Evolutionary conservation across 176 grass and related monocot genomes (phyloP).

Genomic region (Eremochloa ophiuroides): DNA sequence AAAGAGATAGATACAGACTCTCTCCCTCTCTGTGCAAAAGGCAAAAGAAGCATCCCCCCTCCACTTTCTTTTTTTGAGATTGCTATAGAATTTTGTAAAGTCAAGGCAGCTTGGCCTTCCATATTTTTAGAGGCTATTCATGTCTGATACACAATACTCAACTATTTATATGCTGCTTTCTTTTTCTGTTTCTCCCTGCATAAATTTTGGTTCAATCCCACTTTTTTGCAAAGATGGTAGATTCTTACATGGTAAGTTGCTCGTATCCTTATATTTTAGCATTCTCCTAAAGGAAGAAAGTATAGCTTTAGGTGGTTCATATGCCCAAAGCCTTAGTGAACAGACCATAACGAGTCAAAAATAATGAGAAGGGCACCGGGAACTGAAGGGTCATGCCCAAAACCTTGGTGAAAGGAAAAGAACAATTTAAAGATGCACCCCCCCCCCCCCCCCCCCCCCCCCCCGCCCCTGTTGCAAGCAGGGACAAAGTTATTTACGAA

Average conservation of each 20-base stretch:
- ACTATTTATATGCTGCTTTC: no score
- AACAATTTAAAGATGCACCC: not conserved
- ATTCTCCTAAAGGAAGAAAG: no score
- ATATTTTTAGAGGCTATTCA: not conserved
- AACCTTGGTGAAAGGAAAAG: constrained; percentile 37
- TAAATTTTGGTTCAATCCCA: no score
- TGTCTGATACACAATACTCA: no score
- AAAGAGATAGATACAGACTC: not conserved
- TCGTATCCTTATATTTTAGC: no score
- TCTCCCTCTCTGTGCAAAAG: no score
- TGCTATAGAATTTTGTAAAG: not conserved
- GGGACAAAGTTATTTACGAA: constrained; percentile 10
- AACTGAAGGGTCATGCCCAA: not conserved
- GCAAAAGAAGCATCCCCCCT: not conserved
- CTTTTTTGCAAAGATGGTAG: no score
- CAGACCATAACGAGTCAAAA: not conserved
- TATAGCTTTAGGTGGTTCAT: no score
- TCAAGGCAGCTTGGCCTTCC: no score
- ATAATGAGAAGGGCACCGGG: not conserved
- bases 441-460: no score
- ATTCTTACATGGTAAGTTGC: no score
- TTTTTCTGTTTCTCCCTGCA: no score
- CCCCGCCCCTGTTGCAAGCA: not conserved
- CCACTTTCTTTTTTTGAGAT: not conserved
- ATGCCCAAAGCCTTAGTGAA: not conserved